A percentile compares a stretch with the other conserved stretches of the same genome.
Conservation (phyloP, 2,329 filamentous ascomycete species). For the Trichocomaceae sp. region DNA sequence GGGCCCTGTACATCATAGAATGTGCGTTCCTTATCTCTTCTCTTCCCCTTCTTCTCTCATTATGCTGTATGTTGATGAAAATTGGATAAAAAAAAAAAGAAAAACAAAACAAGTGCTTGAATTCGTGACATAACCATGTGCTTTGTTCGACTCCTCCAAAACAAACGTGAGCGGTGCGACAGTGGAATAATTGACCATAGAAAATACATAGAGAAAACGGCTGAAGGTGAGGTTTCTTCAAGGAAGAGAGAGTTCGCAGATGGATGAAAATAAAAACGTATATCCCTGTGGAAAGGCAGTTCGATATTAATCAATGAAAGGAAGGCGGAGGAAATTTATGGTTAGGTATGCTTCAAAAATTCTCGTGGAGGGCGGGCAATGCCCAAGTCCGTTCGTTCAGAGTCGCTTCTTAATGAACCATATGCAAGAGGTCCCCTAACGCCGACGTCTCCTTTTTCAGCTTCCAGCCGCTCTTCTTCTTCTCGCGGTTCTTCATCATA, state of each 20-base stretch:
- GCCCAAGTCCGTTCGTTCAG: too few species aligned
- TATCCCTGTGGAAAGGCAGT: background rate
- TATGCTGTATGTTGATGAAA: background rate
- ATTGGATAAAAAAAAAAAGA: background rate
- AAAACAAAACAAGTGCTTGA: background rate
- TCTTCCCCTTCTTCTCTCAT: background rate
- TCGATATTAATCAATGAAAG: background rate
- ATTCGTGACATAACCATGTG: conserved; percentile 4
- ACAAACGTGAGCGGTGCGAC: background rate
- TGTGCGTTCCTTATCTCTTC: background rate
- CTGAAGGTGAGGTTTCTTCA: background rate
- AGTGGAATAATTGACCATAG: background rate
- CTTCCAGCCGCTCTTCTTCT: conserved; percentile 44
- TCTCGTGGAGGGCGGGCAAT: background rate
- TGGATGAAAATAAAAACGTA: background rate
- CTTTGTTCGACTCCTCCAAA: conserved; percentile 1
- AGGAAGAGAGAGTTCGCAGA: background rate
- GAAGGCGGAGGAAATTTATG: background rate
- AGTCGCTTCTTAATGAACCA: conserved; percentile 19
- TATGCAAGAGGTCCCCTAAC: conserved; percentile 34
- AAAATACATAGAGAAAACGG: background rate
- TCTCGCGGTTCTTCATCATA: conserved; percentile 45
- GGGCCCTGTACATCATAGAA: background rate
- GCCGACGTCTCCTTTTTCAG: conserved; percentile 34
- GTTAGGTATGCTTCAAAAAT: background rate